phyloP scores from a whole-genome alignment of 371 early-diverging fungal species.

The Encephalitozoon intestinalis region DNA sequence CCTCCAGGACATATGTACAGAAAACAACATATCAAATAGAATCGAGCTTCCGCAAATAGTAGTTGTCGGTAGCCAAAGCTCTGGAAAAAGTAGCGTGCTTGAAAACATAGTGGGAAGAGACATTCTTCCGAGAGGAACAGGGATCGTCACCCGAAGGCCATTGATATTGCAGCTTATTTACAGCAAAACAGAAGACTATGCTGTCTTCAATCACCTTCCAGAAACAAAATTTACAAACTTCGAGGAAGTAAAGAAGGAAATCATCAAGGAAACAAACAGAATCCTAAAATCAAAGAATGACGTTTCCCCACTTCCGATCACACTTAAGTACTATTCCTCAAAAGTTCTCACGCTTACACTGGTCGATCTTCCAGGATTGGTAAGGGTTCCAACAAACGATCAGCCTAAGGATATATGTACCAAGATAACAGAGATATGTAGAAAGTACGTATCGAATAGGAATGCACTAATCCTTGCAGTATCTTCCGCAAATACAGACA shows the following conservation, averaged over 20 bases:
- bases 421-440: constrained; percentile 90
- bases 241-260: constrained; percentile 72
- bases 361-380: constrained; percentile 81
- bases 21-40: constrained; percentile 66
- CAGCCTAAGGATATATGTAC: constrained; percentile 77
- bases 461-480: constrained; percentile 85
- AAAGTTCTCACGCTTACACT: constrained; percentile 78
- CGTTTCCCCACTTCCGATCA: constrained; percentile 66
- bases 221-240: constrained; percentile 70
- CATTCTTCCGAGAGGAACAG: constrained; percentile 77
- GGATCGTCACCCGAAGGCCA: constrained; percentile 80
- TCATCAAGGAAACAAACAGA: constrained; percentile 74
- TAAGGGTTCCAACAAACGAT: constrained; percentile 66
- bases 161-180: constrained; percentile 73
- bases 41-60: constrained; percentile 86
- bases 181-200: constrained; percentile 2
- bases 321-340: constrained; percentile 72
- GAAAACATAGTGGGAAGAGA: constrained; percentile 79
- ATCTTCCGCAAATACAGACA: constrained; percentile 78
- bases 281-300: constrained; percentile 72
- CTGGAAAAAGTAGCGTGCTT: constrained; percentile 79
- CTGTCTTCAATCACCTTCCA: constrained; percentile 36
- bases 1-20: constrained; percentile 87
- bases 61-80: constrained; percentile 69
- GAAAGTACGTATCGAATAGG: constrained; percentile 81